A percentile compares a stretch with the other conserved stretches of the same genome.
Evolutionary conservation across 805 yeast genomes (phyloP).

Genomic region (Zygoascus bituminiphila): DNA sequence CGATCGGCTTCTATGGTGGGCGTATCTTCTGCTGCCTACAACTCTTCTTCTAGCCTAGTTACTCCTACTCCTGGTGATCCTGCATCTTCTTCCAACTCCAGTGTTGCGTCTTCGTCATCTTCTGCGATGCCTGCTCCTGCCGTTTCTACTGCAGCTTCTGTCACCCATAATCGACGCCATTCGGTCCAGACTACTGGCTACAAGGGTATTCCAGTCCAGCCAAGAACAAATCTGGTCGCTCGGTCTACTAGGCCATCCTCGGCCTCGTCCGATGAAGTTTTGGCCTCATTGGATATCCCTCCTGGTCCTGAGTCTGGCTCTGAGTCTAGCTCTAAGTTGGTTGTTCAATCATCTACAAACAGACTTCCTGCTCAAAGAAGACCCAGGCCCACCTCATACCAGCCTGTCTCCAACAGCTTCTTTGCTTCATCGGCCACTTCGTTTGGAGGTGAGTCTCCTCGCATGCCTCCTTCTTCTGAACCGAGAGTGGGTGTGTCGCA

Average conservation of each 20-base stretch:
- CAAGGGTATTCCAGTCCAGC: neutral
- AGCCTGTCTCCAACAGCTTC: conserved; percentile 18
- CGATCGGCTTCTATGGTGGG: neutral
- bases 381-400: conserved; percentile 33
- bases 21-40: conserved; percentile 1
- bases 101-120: neutral
- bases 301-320: conserved; percentile 2
- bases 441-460: conserved; percentile 7
- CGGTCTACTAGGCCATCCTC: neutral
- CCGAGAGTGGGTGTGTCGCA: conserved; percentile 28
- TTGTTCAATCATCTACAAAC: conserved; percentile 1
- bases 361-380: conserved; percentile 21
- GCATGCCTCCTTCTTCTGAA: conserved; percentile 9
- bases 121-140: conserved; percentile 5
- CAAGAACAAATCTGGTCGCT: neutral
- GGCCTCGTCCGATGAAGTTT: conserved; percentile 12
- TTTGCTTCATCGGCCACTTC: neutral
- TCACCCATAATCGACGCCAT: conserved; percentile 15
- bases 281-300: conserved; percentile 19
- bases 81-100: neutral
- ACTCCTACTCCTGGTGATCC: neutral
- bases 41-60: neutral
- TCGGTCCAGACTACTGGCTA: conserved; percentile 17
- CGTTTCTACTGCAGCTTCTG: conserved; percentile 1
- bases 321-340: neutral